Percentiles rank a stretch among this genome's conserved stretches.
Evolutionary conservation across 1,139 yeast genomes (phyloP).

Genomic region (Kurtzmaniella quercitrusa): DNA sequence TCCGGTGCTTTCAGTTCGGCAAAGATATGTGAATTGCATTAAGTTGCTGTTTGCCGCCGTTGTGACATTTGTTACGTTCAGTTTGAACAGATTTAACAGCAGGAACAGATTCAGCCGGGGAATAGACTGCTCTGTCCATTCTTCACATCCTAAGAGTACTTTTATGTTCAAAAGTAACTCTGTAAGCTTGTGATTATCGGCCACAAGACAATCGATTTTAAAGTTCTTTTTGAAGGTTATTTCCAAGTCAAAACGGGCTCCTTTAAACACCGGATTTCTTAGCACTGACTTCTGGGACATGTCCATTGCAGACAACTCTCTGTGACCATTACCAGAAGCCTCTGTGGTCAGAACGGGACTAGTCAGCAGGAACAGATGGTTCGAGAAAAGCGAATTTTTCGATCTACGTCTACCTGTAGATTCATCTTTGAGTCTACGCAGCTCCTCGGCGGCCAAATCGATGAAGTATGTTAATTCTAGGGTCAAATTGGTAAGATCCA

Average conservation of each 20-base stretch:
- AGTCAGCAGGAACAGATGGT: slow-evolving; percentile 4
- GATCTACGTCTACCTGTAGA: slow-evolving; percentile 11
- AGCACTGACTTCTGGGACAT: slow-evolving; percentile 6
- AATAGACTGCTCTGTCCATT: slow-evolving; percentile 12
- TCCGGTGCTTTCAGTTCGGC: slow-evolving; percentile 11
- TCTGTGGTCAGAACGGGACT: slow-evolving; percentile 4
- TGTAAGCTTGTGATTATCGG: slow-evolving; percentile 32
- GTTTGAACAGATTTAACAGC: slow-evolving; percentile 27
- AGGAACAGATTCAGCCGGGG: slow-evolving; percentile 2
- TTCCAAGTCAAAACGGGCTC: slow-evolving; percentile 28
- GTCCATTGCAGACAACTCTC: background rate
- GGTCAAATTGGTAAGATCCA: slow-evolving; percentile 63
- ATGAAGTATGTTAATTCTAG: slow-evolving; percentile 48
- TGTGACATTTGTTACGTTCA: slow-evolving; percentile 21
- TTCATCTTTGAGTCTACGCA: slow-evolving; percentile 15
- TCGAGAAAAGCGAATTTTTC: slow-evolving; percentile 10
- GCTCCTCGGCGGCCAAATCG: slow-evolving; percentile 45
- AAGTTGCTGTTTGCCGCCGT: slow-evolving; percentile 17
- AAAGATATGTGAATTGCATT: slow-evolving; percentile 18
- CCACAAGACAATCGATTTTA: slow-evolving; percentile 29
- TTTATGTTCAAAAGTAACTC: slow-evolving; percentile 35
- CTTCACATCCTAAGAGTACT: slow-evolving; percentile 29
- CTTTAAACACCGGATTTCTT: slow-evolving; percentile 3
- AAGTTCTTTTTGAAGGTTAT: slow-evolving; percentile 37
- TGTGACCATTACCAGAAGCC: background rate